These are phyloP conservation scores for Schizonepeta tenuifolia DNA, from an alignment of 257 asterid genomes.

Conservation along the genomic window DNA sequence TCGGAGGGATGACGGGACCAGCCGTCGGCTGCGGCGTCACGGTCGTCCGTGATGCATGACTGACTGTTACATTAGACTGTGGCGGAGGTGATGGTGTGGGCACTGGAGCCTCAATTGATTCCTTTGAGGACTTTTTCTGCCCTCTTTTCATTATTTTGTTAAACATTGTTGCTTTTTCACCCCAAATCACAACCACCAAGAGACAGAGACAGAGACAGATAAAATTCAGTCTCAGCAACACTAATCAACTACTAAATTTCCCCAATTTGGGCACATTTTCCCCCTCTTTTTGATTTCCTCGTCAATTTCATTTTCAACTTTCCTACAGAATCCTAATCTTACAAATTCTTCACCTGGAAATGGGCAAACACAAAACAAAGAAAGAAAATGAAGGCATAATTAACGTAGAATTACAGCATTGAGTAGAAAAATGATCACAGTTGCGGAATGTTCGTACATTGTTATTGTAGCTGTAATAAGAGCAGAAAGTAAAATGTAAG, in stretches of 20 bases:
- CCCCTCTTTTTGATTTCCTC: neutral
- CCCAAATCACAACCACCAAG: conserved; percentile 26
- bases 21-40: conserved; percentile 26
- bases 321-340: conserved; percentile 26
- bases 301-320: conserved; percentile 10
- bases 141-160: conserved; percentile 71
- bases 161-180: conserved; percentile 47
- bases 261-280: conserved; percentile 20
- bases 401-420: conserved; percentile 11
- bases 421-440: conserved; percentile 2
- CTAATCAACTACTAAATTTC: conserved; percentile 24
- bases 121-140: conserved; percentile 67
- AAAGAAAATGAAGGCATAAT: neutral
- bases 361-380: neutral
- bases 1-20: conserved; percentile 43
- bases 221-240: conserved; percentile 19
- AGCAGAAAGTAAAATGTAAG: conserved; percentile 4
- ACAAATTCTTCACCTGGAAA: conserved; percentile 36
- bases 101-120: conserved; percentile 53
- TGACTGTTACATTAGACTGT: conserved; percentile 44
- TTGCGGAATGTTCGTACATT: conserved; percentile 13
- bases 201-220: neutral
- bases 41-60: conserved; percentile 48
- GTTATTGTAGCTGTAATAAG: neutral
- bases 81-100: conserved; percentile 45